Evolutionary conservation across 768 basidiomycete species (phyloP).

Genomic region (Lactifluus pinguis): DNA sequence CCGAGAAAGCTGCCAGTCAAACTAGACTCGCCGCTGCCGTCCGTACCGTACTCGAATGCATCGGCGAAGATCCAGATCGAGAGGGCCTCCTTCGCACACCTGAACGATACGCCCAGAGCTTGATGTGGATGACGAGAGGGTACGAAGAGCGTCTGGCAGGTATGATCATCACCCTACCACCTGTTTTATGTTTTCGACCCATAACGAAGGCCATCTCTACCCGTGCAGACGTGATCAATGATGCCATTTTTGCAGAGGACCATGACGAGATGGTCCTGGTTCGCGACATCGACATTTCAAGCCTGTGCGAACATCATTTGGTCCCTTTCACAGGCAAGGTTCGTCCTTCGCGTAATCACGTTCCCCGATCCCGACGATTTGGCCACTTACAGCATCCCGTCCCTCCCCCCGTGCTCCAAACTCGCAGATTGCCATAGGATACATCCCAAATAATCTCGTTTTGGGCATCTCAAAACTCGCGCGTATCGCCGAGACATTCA

Average conservation of each 20-base stretch:
- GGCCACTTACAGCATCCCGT: constrained; percentile 11
- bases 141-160: constrained; percentile 94
- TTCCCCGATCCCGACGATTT: constrained; percentile 7
- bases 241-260: constrained; percentile 96
- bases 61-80: constrained; percentile 95
- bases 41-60: constrained; percentile 88
- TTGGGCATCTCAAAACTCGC: constrained; percentile 17
- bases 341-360: constrained; percentile 23
- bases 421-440: constrained; percentile 80
- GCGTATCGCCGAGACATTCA: constrained; percentile 34
- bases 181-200: constrained; percentile 9
- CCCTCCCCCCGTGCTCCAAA: not conserved
- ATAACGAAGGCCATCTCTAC: not conserved
- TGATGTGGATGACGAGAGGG: constrained; percentile 98
- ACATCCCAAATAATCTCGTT: constrained; percentile 18
- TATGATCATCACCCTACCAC: constrained; percentile 24
- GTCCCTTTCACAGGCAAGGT: constrained; percentile 98
- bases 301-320: constrained; percentile 96
- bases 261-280: constrained; percentile 99
- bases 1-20: constrained; percentile 64
- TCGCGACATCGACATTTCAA: constrained; percentile 93
- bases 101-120: constrained; percentile 90
- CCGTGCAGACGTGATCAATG: constrained; percentile 86
- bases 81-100: constrained; percentile 91
- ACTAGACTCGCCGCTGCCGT: constrained; percentile 75